Evolutionary conservation across 495 filamentous ascomycete genomes (phyloP).

Genomic region (Hypoxylon cercidicola): DNA sequence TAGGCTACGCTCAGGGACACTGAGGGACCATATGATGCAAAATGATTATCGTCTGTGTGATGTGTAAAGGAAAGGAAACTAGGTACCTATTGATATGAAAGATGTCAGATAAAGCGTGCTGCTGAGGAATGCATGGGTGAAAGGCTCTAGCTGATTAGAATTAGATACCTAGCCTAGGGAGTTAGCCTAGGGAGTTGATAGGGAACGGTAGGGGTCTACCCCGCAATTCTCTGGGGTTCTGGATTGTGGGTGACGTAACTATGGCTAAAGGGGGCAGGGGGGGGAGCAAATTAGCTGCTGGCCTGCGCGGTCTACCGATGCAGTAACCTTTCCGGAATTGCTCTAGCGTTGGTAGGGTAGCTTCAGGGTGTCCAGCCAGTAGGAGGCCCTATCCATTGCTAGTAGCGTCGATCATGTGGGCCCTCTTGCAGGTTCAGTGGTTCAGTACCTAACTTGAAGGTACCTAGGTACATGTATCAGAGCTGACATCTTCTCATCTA

Average conservation of each 20-base stretch:
- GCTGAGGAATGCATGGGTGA: neutral
- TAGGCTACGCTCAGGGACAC: slow-evolving; percentile 20
- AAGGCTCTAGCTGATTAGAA: slow-evolving; percentile 9
- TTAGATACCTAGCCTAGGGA: too few relatives aligned
- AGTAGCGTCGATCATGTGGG: slow-evolving; percentile 21
- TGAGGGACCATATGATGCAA: slow-evolving; percentile 33
- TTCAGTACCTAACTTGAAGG: too few relatives aligned
- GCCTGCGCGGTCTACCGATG: neutral
- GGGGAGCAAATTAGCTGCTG: slow-evolving; percentile 3
- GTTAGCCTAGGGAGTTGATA: too few relatives aligned
- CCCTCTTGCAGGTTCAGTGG: slow-evolving; percentile 25
- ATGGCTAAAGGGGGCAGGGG: neutral
- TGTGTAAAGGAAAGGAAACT: slow-evolving; percentile 19
- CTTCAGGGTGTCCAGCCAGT: slow-evolving; percentile 6
- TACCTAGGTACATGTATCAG: too few relatives aligned
- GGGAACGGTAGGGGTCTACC: slow-evolving; percentile 40
- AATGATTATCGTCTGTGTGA: slow-evolving; percentile 5
- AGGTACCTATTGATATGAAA: slow-evolving; percentile 34
- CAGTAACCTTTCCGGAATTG: slow-evolving; percentile 1
- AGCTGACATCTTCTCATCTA: too few relatives aligned
- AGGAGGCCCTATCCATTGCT: neutral
- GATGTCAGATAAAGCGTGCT: slow-evolving; percentile 15
- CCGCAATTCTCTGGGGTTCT: slow-evolving; percentile 36
- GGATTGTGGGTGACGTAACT: slow-evolving; percentile 39
- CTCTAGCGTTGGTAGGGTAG: neutral